A percentile compares a stretch with the other conserved stretches of the same genome.
These are phyloP conservation scores for Suillus decipiens DNA, from an alignment of 768 basidiomycete genomes.

Conservation along the genomic window DNA sequence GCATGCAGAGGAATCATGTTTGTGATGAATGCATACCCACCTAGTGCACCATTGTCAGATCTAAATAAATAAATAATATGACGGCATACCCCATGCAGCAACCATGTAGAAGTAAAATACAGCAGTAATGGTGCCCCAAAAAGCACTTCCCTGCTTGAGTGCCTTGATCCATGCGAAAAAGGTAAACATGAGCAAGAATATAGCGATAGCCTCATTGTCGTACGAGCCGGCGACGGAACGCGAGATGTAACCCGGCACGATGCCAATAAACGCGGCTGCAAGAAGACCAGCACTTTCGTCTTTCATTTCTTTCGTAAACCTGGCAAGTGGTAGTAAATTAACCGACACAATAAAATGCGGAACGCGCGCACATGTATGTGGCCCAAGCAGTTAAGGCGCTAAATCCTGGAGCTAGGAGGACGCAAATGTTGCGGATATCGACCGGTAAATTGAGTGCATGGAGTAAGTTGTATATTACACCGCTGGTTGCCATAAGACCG, in stretches of 20 bases:
- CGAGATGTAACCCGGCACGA: slow-evolving; percentile 97
- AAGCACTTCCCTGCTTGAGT: slow-evolving; percentile 88
- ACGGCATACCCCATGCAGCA: slow-evolving; percentile 91
- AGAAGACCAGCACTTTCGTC: slow-evolving; percentile 94
- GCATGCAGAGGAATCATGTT: slow-evolving; percentile 99
- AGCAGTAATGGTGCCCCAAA: slow-evolving; percentile 88
- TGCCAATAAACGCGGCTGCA: slow-evolving; percentile 97
- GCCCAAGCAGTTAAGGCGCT: slow-evolving; percentile 96
- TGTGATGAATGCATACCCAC: slow-evolving; percentile 99
- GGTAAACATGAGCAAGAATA: slow-evolving; percentile 99
- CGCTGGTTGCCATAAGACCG: slow-evolving; percentile 97
- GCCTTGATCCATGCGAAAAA: slow-evolving; percentile 98
- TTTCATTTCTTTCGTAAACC: slow-evolving; percentile 97
- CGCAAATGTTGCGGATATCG: slow-evolving; percentile 96
- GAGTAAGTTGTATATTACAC: slow-evolving; percentile 92
- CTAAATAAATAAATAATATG: not conserved
- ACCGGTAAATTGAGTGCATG: slow-evolving; percentile 91
- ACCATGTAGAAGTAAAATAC: slow-evolving; percentile 99
- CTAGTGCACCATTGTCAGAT: slow-evolving; percentile 35
- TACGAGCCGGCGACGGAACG: slow-evolving; percentile 99
- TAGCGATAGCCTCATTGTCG: slow-evolving; percentile 99
- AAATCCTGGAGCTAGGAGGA: slow-evolving; percentile 95
- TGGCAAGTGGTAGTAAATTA: slow-evolving; percentile 30
- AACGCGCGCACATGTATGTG: slow-evolving; percentile 78
- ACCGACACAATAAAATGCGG: not conserved